Evolutionary conservation across 345 rosid species (phyloP).

Genomic region (Brassica napus): DNA sequence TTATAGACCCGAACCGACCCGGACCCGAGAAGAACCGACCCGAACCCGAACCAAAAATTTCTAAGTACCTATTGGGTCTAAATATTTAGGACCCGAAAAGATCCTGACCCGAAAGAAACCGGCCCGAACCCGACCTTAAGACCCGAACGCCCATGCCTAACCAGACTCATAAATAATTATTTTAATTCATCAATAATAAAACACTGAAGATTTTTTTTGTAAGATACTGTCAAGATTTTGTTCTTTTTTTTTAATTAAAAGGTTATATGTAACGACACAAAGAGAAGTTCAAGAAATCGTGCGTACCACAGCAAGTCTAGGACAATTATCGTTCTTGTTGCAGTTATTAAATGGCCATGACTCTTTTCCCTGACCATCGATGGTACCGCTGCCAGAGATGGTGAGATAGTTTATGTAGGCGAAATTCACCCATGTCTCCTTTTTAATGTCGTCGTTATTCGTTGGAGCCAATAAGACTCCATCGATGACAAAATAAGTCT

Average conservation of each 20-base stretch:
- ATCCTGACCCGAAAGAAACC: no score
- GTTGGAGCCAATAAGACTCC: constrained; percentile 1
- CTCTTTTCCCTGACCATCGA: background rate
- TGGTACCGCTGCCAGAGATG: background rate
- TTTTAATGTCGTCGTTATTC: background rate
- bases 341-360: background rate
- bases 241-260: no score
- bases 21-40: no score
- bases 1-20: no score
- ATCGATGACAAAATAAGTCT: background rate
- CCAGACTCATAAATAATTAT: background rate
- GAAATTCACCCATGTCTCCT: background rate
- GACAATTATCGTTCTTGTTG: background rate
- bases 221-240: no score
- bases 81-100: no score
- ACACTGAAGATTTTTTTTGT: background rate
- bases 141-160: no score
- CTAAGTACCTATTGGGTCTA: no score
- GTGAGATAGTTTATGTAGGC: background rate
- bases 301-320: background rate
- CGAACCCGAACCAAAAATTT: no score
- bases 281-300: background rate
- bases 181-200: no score
- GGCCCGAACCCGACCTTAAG: no score
- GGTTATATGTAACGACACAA: background rate